phyloP scores from a whole-genome alignment of 345 rosid species.

The Eucalyptus grandis region DNA sequence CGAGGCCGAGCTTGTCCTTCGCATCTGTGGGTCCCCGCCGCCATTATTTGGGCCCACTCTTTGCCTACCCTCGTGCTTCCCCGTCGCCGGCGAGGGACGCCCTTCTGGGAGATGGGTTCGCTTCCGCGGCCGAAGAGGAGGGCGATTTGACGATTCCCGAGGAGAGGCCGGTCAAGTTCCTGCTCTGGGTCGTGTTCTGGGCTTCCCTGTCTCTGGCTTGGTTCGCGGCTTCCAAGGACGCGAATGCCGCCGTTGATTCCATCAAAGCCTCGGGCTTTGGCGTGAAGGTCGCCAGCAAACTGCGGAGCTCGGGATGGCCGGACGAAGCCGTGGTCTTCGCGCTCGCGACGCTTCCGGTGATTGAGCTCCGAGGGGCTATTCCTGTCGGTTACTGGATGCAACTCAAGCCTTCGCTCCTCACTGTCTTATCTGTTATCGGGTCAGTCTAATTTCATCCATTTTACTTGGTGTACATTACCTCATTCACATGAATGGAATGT shows the following conservation, averaged over 20 bases:
- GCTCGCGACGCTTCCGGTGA: constrained; percentile 79
- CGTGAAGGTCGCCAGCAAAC: constrained; percentile 44
- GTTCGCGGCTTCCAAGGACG: constrained; percentile 72
- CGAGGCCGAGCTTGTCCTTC: not conserved
- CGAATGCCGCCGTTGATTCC: constrained; percentile 77
- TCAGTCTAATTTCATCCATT: constrained; percentile 14
- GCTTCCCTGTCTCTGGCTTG: constrained; percentile 66
- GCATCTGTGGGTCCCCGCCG: not conserved
- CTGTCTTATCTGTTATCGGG: constrained; percentile 61
- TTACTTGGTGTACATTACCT: not conserved
- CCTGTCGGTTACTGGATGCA: constrained; percentile 99
- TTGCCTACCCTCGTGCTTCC: not conserved
- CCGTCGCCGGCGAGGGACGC: not conserved
- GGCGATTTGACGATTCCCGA: constrained; percentile 14
- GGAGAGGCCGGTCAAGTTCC: constrained; percentile 28
- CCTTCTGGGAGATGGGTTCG: not conserved
- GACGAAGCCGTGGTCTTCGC: constrained; percentile 85
- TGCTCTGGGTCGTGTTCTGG: constrained; percentile 57
- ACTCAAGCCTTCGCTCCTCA: constrained; percentile 48
- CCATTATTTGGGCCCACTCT: not conserved
- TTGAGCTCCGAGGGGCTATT: constrained; percentile 94
- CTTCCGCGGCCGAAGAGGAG: constrained; percentile 2
- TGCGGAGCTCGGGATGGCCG: constrained; percentile 69
- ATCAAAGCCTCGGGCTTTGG: constrained; percentile 78
- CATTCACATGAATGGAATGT: not conserved